A percentile compares a stretch with the other conserved stretches of the same genome.
phyloP scores from a whole-genome alignment of 257 asterid species.

The Osmanthus fragrans region DNA sequence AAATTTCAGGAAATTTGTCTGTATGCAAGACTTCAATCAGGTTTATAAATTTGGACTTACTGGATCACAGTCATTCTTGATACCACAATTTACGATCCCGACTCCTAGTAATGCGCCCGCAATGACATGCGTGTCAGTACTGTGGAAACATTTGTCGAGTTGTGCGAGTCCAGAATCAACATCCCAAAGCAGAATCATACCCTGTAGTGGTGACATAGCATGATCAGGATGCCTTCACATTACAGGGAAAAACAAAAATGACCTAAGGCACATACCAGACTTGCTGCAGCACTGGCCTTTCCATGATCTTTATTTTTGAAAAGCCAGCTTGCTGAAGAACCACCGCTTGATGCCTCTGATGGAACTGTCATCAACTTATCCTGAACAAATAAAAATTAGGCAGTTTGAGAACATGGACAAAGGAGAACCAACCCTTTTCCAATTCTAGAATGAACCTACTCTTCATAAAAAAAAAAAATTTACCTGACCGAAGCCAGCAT shows the following conservation, averaged over 20 bases:
- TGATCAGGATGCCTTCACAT: constrained; percentile 11
- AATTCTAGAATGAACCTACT: background rate
- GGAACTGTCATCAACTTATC: constrained; percentile 92
- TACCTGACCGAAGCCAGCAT: constrained; percentile 99
- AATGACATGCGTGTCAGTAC: constrained; percentile 66
- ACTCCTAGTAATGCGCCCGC: constrained; percentile 92
- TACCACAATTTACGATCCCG: constrained; percentile 81
- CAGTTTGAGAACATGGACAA: background rate
- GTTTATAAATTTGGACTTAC: constrained; percentile 45
- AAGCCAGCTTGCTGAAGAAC: constrained; percentile 85
- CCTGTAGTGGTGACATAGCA: constrained; percentile 44
- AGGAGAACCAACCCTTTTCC: background rate
- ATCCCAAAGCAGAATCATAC: constrained; percentile 97
- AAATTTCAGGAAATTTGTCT: too few relatives aligned
- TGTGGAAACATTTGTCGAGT: constrained; percentile 90
- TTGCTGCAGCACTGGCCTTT: constrained; percentile 95
- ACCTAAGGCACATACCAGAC: constrained; percentile 58
- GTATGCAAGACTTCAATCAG: background rate
- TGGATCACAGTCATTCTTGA: constrained; percentile 90
- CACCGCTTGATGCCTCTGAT: constrained; percentile 75
- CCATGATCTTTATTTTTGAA: constrained; percentile 94
- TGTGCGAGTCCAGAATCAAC: constrained; percentile 94
- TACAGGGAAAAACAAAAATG: background rate
- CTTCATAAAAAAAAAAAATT: background rate
- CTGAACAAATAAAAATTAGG: constrained; percentile 37